phyloP scores from a whole-genome alignment of 139 green algal genomes.

The Spirogloea muscicola region DNA sequence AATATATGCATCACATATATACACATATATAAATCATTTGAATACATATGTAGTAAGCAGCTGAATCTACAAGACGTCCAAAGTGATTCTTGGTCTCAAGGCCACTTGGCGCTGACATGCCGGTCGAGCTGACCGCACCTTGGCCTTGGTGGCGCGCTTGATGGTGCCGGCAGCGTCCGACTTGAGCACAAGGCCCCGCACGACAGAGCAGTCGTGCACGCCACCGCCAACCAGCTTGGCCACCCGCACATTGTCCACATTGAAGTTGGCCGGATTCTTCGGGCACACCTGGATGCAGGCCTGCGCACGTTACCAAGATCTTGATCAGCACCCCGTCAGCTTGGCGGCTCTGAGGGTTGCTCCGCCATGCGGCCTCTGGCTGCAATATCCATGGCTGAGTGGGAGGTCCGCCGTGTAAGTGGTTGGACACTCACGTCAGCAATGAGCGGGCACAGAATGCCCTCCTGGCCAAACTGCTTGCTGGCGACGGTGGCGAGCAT shows the following conservation, averaged over 20 bases:
- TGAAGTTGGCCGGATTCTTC: slow-evolving; percentile 94
- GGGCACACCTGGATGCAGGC: slow-evolving; percentile 93
- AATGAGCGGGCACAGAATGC: slow-evolving; percentile 77
- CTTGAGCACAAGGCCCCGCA: slow-evolving; percentile 88
- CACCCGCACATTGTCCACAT: slow-evolving; percentile 97
- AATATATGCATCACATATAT: no score
- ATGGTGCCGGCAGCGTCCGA: slow-evolving; percentile 81
- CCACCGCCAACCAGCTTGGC: slow-evolving; percentile 83
- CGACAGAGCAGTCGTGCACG: slow-evolving; percentile 61
- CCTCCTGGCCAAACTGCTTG: slow-evolving; percentile 91
- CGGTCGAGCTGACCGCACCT: no score
- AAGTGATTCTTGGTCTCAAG: no score
- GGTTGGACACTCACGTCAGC: slow-evolving; percentile 53
- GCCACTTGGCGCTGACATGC: no score
- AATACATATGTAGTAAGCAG: no score
- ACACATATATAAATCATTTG: no score
- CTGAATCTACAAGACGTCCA: no score
- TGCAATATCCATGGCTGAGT: no score
- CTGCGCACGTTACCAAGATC: slow-evolving; percentile 39
- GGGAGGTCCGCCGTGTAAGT: no score
- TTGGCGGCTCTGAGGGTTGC: no score
- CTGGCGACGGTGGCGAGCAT: slow-evolving; percentile 75
- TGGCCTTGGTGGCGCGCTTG: slow-evolving; percentile 72
- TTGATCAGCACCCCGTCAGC: no score
- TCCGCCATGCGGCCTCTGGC: no score